A percentile compares a stretch with the other conserved stretches of the same genome.
Conservation (phyloP, 306 rosid genomes). For the Alnus glutinosa region DNA sequence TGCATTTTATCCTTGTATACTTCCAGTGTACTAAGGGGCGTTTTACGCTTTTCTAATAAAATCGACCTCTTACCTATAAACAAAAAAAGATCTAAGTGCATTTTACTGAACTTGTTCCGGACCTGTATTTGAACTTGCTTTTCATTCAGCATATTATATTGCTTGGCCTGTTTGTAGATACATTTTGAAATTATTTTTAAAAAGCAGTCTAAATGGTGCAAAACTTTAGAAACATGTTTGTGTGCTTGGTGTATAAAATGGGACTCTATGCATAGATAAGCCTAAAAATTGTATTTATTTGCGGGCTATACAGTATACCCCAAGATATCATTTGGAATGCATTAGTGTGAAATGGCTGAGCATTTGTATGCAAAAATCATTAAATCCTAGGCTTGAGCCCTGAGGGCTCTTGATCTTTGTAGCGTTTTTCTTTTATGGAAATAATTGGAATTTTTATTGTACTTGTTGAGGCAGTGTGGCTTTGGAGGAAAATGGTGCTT, state of each 20-base stretch:
- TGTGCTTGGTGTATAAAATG: not conserved
- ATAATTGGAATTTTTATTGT: too few relatives aligned
- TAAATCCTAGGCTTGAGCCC: too few relatives aligned
- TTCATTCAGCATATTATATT: not conserved
- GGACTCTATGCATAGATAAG: not conserved
- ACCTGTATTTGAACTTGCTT: not conserved
- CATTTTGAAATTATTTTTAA: not conserved
- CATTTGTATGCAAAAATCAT: not conserved
- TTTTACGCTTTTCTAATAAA: too few relatives aligned
- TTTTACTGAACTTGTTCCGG: not conserved
- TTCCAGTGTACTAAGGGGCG: too few relatives aligned
- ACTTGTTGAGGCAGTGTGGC: too few relatives aligned
- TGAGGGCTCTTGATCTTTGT: too few relatives aligned
- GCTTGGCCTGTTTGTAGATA: not conserved
- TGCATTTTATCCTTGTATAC: too few relatives aligned
- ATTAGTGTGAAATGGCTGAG: not conserved
- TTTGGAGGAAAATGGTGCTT: too few relatives aligned
- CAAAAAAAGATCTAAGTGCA: not conserved
- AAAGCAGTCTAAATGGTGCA: not conserved
- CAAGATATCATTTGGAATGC: not conserved
- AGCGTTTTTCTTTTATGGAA: too few relatives aligned
- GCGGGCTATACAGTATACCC: not conserved
- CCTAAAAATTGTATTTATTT: not conserved
- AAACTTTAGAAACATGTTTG: not conserved
- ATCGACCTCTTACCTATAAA: too few relatives aligned